Percentiles rank a stretch among this genome's conserved stretches.
phyloP scores from a whole-genome alignment of 2,329 filamentous ascomycete genomes.

The Phaeoacremonium minimum region DNA sequence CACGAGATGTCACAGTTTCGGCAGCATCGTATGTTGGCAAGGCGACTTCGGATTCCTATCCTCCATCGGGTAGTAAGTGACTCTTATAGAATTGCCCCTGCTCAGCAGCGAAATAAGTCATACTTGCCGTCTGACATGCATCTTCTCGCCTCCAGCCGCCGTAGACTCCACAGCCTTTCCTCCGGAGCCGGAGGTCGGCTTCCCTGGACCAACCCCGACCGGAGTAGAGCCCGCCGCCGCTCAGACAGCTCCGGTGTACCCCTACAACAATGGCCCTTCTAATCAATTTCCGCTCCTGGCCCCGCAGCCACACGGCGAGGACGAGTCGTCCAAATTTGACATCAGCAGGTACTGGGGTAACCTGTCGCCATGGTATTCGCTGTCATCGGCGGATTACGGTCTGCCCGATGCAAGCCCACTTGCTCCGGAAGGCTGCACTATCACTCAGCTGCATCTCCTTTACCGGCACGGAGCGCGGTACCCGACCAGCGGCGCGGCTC shows the following conservation, averaged over 20 bases:
- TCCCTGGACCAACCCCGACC: conserved; percentile 18
- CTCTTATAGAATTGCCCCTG: background rate
- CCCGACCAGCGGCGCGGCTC: conserved; percentile 20
- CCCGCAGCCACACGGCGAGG: conserved; percentile 17
- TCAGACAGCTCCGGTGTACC: conserved; percentile 20
- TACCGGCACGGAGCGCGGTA: conserved; percentile 27
- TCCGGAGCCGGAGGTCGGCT: conserved; percentile 21
- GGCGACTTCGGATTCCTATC: conserved; percentile 12
- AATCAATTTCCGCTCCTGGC: conserved; percentile 23
- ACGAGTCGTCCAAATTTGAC: conserved; percentile 16
- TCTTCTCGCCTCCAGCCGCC: conserved; percentile 12
- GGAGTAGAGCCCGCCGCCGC: conserved; percentile 21
- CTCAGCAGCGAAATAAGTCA: background rate
- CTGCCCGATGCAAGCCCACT: conserved; percentile 22
- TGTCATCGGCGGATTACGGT: conserved; percentile 24
- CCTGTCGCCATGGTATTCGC: conserved; percentile 25
- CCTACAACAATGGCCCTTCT: conserved; percentile 18
- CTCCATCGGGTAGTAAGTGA: conserved; percentile 14
- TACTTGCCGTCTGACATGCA: background rate
- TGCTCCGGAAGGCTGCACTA: conserved; percentile 20
- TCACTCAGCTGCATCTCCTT: conserved; percentile 23
- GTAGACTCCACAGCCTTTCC: conserved; percentile 22
- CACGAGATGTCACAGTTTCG: conserved; percentile 1
- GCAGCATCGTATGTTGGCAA: conserved; percentile 10
- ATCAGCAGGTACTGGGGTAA: conserved; percentile 26